Conservation (phyloP, 768 basidiomycete species). For the Candolleomyces aberdarensis region DNA sequence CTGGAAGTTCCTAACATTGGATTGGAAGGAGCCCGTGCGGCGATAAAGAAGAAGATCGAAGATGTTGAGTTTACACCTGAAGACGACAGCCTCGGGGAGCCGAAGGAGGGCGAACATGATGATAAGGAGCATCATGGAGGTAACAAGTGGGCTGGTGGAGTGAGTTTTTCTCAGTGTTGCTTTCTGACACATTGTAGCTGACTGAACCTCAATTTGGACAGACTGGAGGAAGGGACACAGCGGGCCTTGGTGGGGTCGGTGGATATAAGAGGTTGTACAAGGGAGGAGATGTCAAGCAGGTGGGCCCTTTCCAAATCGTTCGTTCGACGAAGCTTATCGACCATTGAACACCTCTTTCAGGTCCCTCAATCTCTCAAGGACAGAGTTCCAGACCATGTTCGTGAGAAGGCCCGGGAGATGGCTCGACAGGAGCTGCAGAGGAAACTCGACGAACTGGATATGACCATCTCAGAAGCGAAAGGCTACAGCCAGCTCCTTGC, state of each 20-base stretch:
- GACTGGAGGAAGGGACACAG: constrained; percentile 66
- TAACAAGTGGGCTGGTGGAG: constrained; percentile 65
- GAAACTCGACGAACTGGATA: constrained; percentile 60
- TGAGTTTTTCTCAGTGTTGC: constrained; percentile 23
- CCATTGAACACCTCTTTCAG: no score
- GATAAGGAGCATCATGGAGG: constrained; percentile 61
- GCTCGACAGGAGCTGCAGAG: constrained; percentile 60
- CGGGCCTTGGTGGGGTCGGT: constrained; percentile 63
- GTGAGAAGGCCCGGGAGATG: constrained; percentile 64
- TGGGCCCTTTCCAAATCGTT: no score
- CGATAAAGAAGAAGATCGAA: constrained; percentile 47
- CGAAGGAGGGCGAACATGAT: constrained; percentile 64
- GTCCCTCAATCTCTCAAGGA: constrained; percentile 40
- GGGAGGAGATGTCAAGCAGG: constrained; percentile 53
- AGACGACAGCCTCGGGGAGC: constrained; percentile 45
- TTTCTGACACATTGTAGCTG: not conserved
- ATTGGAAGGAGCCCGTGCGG: constrained; percentile 54
- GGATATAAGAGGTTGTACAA: constrained; percentile 66
- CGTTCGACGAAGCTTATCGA: no score
- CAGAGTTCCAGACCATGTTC: constrained; percentile 57
- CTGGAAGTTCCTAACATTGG: constrained; percentile 53
- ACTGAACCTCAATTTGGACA: constrained; percentile 18
- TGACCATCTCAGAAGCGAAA: constrained; percentile 52
- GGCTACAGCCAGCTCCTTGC: constrained; percentile 51
- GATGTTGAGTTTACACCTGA: constrained; percentile 59